phyloP scores from a whole-genome alignment of 1,139 yeast species.

The Zygosaccharomyces sapae region DNA sequence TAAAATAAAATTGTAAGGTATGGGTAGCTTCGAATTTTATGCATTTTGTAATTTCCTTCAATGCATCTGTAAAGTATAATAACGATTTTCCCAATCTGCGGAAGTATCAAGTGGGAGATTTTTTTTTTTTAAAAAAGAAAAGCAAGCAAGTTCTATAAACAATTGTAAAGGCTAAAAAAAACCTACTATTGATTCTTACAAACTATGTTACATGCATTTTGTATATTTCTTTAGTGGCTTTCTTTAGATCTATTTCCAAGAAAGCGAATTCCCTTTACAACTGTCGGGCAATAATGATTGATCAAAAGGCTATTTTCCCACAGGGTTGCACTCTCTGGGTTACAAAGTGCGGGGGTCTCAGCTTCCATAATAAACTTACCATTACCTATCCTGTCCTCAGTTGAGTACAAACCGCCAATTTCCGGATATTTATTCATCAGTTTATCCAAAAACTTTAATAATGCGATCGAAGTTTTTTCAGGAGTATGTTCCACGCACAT shows the following conservation, averaged over 20 bases:
- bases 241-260: constrained; percentile 39
- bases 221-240: constrained; percentile 12
- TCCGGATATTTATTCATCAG: constrained; percentile 65
- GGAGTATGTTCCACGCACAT: constrained; percentile 69
- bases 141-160: background rate
- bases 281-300: constrained; percentile 76
- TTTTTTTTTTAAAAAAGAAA: too few relatives aligned
- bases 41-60: background rate
- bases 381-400: constrained; percentile 81
- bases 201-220: background rate
- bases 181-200: background rate
- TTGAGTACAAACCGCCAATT: constrained; percentile 69
- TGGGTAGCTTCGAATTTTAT: background rate
- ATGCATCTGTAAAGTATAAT: background rate
- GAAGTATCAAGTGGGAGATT: too few relatives aligned
- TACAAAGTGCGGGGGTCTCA: constrained; percentile 67
- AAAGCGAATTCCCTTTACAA: constrained; percentile 52
- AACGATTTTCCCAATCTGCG: too few relatives aligned
- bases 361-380: constrained; percentile 69
- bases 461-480: constrained; percentile 78
- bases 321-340: constrained; percentile 80
- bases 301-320: constrained; percentile 83
- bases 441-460: constrained; percentile 72
- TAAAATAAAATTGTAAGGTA: constrained; percentile 29
- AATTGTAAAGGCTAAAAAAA: background rate